phyloP scores from a whole-genome alignment of 2,329 filamentous ascomycete genomes.

The Colletotrichum eleusines region DNA sequence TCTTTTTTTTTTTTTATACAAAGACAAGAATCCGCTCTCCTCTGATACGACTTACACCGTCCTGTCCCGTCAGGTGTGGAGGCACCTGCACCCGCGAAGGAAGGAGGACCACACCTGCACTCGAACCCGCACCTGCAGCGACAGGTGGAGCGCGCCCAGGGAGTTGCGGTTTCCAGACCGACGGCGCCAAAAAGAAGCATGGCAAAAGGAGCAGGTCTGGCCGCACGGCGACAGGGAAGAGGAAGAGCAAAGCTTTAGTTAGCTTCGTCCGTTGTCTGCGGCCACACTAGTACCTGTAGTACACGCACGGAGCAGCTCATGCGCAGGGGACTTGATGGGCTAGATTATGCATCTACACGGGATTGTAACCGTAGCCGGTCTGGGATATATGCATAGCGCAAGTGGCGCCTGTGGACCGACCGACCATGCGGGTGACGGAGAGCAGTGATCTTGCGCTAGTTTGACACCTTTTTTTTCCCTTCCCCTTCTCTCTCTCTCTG shows the following conservation, averaged over 20 bases:
- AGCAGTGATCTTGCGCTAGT: slow-evolving; percentile 37
- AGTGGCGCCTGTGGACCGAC: slow-evolving; percentile 11
- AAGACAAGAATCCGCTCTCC: no score
- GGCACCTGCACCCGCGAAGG: background rate
- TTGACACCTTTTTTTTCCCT: slow-evolving; percentile 8
- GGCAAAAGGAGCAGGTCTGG: slow-evolving; percentile 17
- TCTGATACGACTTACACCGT: slow-evolving; percentile 38
- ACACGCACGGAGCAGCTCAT: slow-evolving; percentile 35
- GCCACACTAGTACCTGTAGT: background rate
- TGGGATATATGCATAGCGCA: slow-evolving; percentile 25
- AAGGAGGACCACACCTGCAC: no score
- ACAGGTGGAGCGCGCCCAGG: slow-evolving; percentile 24
- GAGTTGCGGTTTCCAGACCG: slow-evolving; percentile 38
- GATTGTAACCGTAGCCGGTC: background rate
- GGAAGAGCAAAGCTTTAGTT: background rate
- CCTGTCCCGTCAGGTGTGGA: slow-evolving; percentile 10
- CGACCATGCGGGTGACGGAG: slow-evolving; percentile 32
- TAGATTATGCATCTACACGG: slow-evolving; percentile 22
- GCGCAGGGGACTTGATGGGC: slow-evolving; percentile 5
- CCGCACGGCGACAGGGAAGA: slow-evolving; percentile 17
- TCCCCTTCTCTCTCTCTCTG: background rate
- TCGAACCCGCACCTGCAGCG: background rate
- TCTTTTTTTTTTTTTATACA: background rate
- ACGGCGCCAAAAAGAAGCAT: slow-evolving; percentile 35
- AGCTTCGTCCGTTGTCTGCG: slow-evolving; percentile 11